phyloP scores from a whole-genome alignment of 305 asterid genomes.

The Ajuga reptans region DNA sequence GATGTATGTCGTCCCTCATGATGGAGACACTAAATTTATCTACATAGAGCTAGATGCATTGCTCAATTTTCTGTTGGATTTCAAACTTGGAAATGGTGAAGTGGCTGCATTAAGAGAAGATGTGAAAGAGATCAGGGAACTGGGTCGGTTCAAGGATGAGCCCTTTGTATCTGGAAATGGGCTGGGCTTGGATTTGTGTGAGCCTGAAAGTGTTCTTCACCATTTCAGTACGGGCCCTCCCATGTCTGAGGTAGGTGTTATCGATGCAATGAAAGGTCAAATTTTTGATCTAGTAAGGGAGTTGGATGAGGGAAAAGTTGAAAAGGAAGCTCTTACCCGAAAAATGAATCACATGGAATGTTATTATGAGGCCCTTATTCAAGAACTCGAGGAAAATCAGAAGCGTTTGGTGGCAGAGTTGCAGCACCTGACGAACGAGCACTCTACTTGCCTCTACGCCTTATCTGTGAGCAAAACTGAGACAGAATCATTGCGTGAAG shows the following conservation, averaged over 20 bases:
- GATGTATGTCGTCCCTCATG: slow-evolving; percentile 36
- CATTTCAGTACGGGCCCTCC: slow-evolving; percentile 48
- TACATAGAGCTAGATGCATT: slow-evolving; percentile 59
- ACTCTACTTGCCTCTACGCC: slow-evolving; percentile 68
- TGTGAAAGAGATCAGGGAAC: slow-evolving; percentile 29
- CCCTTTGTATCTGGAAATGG: slow-evolving; percentile 45
- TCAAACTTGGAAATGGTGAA: slow-evolving; percentile 51
- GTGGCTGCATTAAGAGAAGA: slow-evolving; percentile 23
- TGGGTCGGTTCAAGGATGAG: slow-evolving; percentile 23
- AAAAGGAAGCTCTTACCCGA: slow-evolving; percentile 58
- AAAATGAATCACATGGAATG: slow-evolving; percentile 97
- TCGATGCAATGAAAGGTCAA: slow-evolving; percentile 67
- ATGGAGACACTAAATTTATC: slow-evolving; percentile 47
- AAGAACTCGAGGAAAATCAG: slow-evolving; percentile 92
- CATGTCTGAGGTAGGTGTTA: slow-evolving; percentile 43
- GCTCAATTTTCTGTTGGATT: slow-evolving; percentile 44
- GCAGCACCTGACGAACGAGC: slow-evolving; percentile 74
- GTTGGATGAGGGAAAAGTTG: slow-evolving; percentile 76
- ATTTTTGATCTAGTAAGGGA: slow-evolving; percentile 80
- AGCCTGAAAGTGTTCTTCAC: slow-evolving; percentile 61
- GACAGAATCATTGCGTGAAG: slow-evolving; percentile 53
- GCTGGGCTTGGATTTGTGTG: slow-evolving; percentile 66
- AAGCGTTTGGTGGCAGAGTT: slow-evolving; percentile 73
- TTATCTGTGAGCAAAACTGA: slow-evolving; percentile 63
- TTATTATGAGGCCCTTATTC: slow-evolving; percentile 86